Conservation (phyloP, 1,284 basidiomycete species). For the Leccinum solheimii region DNA sequence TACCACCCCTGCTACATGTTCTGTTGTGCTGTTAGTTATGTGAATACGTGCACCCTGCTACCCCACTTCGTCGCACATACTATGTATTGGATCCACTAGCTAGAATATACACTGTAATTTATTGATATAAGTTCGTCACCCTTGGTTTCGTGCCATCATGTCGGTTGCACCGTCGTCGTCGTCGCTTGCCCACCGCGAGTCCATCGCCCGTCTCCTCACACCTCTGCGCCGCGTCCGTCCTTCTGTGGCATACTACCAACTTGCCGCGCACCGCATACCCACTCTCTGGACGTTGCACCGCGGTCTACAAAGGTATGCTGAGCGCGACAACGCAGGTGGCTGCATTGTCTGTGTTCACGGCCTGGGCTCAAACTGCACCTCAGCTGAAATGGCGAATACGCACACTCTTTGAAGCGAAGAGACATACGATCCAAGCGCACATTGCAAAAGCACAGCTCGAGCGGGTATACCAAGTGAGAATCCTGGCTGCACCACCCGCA, state of each 20-base stretch:
- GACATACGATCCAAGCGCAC: conserved; percentile 49
- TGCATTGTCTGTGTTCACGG: neutral
- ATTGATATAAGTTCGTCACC: neutral
- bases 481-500: neutral
- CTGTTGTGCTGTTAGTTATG: neutral
- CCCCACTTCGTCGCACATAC: conserved; percentile 1
- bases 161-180: conserved; percentile 19
- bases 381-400: conserved; percentile 61
- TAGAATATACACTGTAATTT: conserved; percentile 5
- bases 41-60: neutral
- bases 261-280: conserved; percentile 72
- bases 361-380: conserved; percentile 3
- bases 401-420: conserved; percentile 54
- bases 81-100: neutral
- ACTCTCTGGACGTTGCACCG: conserved; percentile 77
- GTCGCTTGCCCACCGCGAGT: conserved; percentile 53
- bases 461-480: conserved; percentile 52
- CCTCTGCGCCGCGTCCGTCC: conserved; percentile 59
- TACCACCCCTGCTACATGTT: conserved; percentile 8
- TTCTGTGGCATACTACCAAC: conserved; percentile 66
- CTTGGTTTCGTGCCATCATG: conserved; percentile 14
- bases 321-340: conserved; percentile 50
- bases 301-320: conserved; percentile 58
- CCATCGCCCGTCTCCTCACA: conserved; percentile 54
- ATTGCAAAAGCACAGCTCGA: conserved; percentile 46